Evolutionary conservation across 228 moss, liverwort and hornwort genomes (phyloP).

Genomic region (Sphagnum magellanicum): DNA sequence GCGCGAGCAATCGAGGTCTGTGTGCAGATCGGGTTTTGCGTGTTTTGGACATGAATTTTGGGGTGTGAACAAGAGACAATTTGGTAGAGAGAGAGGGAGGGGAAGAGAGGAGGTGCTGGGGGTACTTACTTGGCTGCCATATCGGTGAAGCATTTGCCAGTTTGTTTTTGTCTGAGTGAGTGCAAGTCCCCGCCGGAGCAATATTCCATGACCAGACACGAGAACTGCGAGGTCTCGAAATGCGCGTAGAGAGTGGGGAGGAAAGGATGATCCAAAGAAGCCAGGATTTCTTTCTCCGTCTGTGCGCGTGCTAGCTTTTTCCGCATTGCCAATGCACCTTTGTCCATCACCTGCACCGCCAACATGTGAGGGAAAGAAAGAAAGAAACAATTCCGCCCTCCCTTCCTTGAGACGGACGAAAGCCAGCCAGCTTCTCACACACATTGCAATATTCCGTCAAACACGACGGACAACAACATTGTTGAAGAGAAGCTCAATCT

Average conservation of each 20-base stretch:
- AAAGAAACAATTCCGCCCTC: too few relatives aligned
- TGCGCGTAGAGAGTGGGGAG: slow-evolving; percentile 91
- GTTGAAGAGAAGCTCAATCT: too few relatives aligned
- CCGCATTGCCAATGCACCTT: slow-evolving; percentile 74
- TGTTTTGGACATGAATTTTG: too few relatives aligned
- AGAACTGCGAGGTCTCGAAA: slow-evolving; percentile 92
- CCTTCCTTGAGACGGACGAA: too few relatives aligned
- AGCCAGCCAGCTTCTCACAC: too few relatives aligned
- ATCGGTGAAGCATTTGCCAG: slow-evolving; percentile 76
- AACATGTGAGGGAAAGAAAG: too few relatives aligned
- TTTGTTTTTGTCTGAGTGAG: slow-evolving; percentile 81
- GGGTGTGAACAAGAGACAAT: too few relatives aligned
- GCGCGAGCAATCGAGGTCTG: too few relatives aligned
- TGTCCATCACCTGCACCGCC: slow-evolving; percentile 70
- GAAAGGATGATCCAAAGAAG: slow-evolving; percentile 87
- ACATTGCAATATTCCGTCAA: too few relatives aligned
- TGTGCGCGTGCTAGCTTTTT: slow-evolving; percentile 92
- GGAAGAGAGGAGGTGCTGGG: neutral
- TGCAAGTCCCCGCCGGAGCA: slow-evolving; percentile 98
- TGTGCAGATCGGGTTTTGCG: too few relatives aligned
- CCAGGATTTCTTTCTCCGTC: slow-evolving; percentile 87
- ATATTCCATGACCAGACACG: slow-evolving; percentile 98
- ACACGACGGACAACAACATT: too few relatives aligned
- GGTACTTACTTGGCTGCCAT: slow-evolving; percentile 75
- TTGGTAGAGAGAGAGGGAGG: too few relatives aligned